Evolutionary conservation across 2,329 filamentous ascomycete species (phyloP).

Genomic region (Blastomyces gilchristii): DNA sequence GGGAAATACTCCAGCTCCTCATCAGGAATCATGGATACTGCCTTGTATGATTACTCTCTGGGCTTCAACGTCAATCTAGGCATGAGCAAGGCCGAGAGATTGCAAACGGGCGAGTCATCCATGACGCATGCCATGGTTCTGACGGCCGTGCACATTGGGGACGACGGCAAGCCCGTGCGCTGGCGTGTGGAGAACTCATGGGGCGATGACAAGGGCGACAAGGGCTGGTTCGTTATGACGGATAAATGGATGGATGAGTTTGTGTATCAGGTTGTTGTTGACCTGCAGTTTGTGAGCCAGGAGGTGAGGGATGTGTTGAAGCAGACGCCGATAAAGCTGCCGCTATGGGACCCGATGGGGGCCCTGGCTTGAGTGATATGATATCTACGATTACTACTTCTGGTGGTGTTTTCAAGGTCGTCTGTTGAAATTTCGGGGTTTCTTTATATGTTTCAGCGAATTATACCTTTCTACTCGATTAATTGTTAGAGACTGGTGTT

Average conservation of each 20-base stretch:
- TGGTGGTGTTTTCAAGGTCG: not conserved
- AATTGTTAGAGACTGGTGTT: not conserved
- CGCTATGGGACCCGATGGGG: conserved; percentile 74
- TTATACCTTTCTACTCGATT: not conserved
- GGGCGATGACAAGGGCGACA: conserved; percentile 58
- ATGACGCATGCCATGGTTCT: conserved; percentile 95
- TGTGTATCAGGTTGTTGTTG: conserved; percentile 76
- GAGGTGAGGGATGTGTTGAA: conserved; percentile 60
- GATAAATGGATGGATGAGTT: conserved; percentile 73
- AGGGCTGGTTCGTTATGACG: conserved; percentile 85
- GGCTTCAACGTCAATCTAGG: conserved; percentile 69
- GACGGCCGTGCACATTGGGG: conserved; percentile 66
- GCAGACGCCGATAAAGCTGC: conserved; percentile 59
- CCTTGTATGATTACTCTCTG: conserved; percentile 66
- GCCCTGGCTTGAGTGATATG: conserved; percentile 47
- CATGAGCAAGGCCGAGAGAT: conserved; percentile 64
- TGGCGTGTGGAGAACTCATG: conserved; percentile 88
- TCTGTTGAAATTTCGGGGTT: not conserved
- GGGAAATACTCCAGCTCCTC: conserved; percentile 63
- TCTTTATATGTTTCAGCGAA: not conserved
- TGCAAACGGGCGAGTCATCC: conserved; percentile 62
- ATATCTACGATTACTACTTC: not conserved
- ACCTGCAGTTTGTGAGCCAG: conserved; percentile 55
- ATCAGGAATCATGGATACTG: conserved; percentile 69
- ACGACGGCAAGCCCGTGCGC: conserved; percentile 55